Base-by-base conservation (phyloP, 495 filamentous ascomycete genomes). In the Penicillium parvum region DNA sequence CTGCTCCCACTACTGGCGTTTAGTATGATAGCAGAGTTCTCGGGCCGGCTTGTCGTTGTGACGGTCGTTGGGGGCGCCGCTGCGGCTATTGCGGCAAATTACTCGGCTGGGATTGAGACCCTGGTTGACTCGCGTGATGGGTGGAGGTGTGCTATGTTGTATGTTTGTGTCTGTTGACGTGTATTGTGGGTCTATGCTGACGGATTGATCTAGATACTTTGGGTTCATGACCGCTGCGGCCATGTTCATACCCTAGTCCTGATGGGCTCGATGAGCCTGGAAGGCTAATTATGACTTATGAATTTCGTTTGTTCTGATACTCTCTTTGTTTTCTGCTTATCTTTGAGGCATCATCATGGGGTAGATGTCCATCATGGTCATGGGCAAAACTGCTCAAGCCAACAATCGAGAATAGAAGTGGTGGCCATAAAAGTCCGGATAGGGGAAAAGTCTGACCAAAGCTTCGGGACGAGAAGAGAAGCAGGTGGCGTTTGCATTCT, bases 1-100 rank as follows among this genome's bases (percentile, higher is more conserved):
- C 61, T 82, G 5, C 53, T 82, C 7, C 81, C 80, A 0, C 70
- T 86, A 12, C 55, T 85, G 19, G 76, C 78, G 4, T 85, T 84
- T 56, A 68, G 57, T 40, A 63, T 68, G 56, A 64, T 72, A 10
- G 41, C 61, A 7, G 72, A 74, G 15, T 78, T 81, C 48, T 58
- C 74, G 2, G 75, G 74, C 12, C 69, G 79, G 20, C 60, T 82
- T 34, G 71, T 74, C 0, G 68, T 80, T 19, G 72, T 76, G 1
- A 64, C 65, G 2, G 52, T 72, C 2, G 59, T 63, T 18, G 60
- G 63, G 18, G 64, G 64, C 25, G 64, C 66, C 1, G 60, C 64
- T 3, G 56, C 65, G 23, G 62, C 62, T 9, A 54, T 70, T 32
- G 65, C 66, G 14, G 63, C 66, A 18, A 61, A 58, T 30, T 63